phyloP scores from a whole-genome alignment of 1,284 basidiomycete genomes.

The Phellinidium pouzarii region DNA sequence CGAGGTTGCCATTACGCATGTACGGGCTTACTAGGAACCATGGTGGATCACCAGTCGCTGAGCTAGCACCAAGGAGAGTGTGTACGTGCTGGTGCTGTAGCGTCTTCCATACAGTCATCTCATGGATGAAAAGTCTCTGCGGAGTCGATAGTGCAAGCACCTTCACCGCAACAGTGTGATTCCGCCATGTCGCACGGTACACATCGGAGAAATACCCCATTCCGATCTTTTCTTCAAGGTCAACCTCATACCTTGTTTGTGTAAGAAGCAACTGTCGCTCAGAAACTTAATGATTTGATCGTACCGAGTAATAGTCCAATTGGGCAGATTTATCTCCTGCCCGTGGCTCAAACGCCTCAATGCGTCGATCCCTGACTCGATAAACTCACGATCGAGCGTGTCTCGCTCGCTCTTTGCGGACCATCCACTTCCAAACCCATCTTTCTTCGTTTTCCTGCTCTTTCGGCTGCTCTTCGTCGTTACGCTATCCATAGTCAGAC shows the following conservation, averaged over 20 bases:
- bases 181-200: slow-evolving; percentile 58
- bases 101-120: slow-evolving; percentile 45
- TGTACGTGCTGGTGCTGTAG: slow-evolving; percentile 49
- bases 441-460: slow-evolving; percentile 16
- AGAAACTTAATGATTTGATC: slow-evolving; percentile 2
- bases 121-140: slow-evolving; percentile 42
- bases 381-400: slow-evolving; percentile 39
- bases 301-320: slow-evolving; percentile 66
- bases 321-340: slow-evolving; percentile 39
- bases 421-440: slow-evolving; percentile 15
- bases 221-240: slow-evolving; percentile 56
- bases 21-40: slow-evolving; percentile 69
- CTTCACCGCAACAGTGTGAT: slow-evolving; percentile 54
- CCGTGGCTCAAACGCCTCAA: slow-evolving; percentile 32
- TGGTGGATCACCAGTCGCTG: slow-evolving; percentile 47
- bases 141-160: slow-evolving; percentile 43
- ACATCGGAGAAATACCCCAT: slow-evolving; percentile 66
- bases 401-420: slow-evolving; percentile 21
- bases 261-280: not conserved
- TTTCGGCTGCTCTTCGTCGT: slow-evolving; percentile 11
- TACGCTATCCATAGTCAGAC: slow-evolving; percentile 14
- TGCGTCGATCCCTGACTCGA: slow-evolving; percentile 44
- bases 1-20: slow-evolving; percentile 37
- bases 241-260: slow-evolving; percentile 49
- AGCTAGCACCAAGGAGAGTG: slow-evolving; percentile 54